Percentiles rank a stretch among this genome's conserved stretches.
phyloP scores from a whole-genome alignment of 441 rosid species.

The Gossypium gossypioides region DNA sequence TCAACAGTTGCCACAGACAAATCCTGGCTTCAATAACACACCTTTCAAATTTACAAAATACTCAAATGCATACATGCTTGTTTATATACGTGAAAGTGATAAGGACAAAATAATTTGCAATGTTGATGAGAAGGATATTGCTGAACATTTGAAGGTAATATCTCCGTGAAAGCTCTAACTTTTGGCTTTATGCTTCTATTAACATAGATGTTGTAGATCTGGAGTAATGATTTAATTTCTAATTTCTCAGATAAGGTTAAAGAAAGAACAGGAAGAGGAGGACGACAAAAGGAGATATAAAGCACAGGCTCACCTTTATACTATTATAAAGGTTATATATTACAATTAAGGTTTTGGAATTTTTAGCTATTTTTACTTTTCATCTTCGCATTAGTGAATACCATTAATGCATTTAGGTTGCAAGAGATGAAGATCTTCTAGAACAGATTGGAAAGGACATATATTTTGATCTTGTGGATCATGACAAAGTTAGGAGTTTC shows the following conservation, averaged over 20 bases:
- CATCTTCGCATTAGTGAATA: not conserved
- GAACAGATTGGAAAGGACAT: slow-evolving; percentile 84
- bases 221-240: slow-evolving; percentile 18
- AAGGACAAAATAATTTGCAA: slow-evolving; percentile 85
- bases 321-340: slow-evolving; percentile 51
- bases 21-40: slow-evolving; percentile 81
- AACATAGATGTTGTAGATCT: not conserved
- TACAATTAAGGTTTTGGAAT: slow-evolving; percentile 18
- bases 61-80: slow-evolving; percentile 64
- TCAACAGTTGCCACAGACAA: slow-evolving; percentile 73
- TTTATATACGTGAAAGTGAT: slow-evolving; percentile 90
- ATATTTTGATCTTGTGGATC: slow-evolving; percentile 91
- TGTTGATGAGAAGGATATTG: slow-evolving; percentile 93
- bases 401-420: slow-evolving; percentile 40
- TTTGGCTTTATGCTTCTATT: not conserved
- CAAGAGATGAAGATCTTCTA: slow-evolving; percentile 76
- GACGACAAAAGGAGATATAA: slow-evolving; percentile 73
- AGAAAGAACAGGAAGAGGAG: slow-evolving; percentile 90
- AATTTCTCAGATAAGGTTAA: slow-evolving; percentile 62
- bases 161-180: not conserved
- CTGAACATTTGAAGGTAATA: slow-evolving; percentile 85
- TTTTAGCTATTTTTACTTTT: not conserved
- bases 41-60: slow-evolving; percentile 61
- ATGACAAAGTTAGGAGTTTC: slow-evolving; percentile 76
- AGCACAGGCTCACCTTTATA: slow-evolving; percentile 85